phyloP scores from a whole-genome alignment of 805 yeast species.

The Cyberlindnera maritima region DNA sequence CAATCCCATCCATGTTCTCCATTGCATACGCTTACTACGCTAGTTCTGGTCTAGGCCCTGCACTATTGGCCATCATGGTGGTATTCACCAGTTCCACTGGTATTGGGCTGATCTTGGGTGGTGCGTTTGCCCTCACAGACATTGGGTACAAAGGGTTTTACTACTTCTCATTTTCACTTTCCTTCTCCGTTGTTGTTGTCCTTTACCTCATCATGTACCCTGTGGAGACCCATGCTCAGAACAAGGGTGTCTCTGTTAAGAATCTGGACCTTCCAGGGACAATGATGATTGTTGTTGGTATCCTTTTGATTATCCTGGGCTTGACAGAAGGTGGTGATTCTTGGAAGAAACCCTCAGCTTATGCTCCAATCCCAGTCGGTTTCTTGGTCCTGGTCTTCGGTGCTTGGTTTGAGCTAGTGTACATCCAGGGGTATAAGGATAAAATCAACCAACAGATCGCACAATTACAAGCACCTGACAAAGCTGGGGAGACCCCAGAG shows the following conservation, averaged over 20 bases:
- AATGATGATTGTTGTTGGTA: conserved; percentile 32
- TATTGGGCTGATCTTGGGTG: conserved; percentile 41
- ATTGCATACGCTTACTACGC: conserved; percentile 30
- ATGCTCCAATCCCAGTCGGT: conserved; percentile 41
- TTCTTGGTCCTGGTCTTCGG: conserved; percentile 27
- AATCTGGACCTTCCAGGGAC: conserved; percentile 37
- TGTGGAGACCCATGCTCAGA: conserved; percentile 2
- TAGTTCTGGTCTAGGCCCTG: conserved; percentile 28
- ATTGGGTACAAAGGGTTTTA: conserved; percentile 40
- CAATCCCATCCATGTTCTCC: conserved; percentile 38
- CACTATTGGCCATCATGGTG: conserved; percentile 28
- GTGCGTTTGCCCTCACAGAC: conserved; percentile 37
- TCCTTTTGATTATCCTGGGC: conserved; percentile 39
- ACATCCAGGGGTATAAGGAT: conserved; percentile 15
- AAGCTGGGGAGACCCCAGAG: not conserved
- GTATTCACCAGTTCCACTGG: conserved; percentile 33
- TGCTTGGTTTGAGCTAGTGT: conserved; percentile 31
- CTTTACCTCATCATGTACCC: conserved; percentile 31
- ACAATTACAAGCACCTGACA: no score
- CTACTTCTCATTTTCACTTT: conserved; percentile 36
- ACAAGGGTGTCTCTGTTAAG: conserved; percentile 15
- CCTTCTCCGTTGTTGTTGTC: conserved; percentile 21
- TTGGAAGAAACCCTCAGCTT: conserved; percentile 40
- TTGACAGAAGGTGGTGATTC: conserved; percentile 42
- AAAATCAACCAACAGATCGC: conserved; percentile 7